Evolutionary conservation across 257 asterid genomes (phyloP), one percentile per base, ranked within the genome.

Genomic region (Leptodermis oblonga): DNA sequence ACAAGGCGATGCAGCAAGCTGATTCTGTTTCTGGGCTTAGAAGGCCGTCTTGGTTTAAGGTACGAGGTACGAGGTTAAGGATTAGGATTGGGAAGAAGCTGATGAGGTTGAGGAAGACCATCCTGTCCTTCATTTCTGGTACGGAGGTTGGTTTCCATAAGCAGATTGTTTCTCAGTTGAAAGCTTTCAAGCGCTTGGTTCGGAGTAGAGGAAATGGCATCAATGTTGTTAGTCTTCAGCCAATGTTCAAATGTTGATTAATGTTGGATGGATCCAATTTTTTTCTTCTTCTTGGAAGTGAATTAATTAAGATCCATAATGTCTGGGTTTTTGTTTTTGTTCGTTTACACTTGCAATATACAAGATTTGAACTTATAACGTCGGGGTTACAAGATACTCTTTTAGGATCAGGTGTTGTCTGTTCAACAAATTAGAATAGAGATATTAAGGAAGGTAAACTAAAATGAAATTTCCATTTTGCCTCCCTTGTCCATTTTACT

Each of bases 21-120:
- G 96, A 92, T 62, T 34, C 60, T 6, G 59, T 52, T 52, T 8
- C 43, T 62, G 9, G 74, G 56, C 13, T 15, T 10, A 78, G 83
- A 70, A 79, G 82, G 60, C 87, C 87, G 0, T 82, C 96, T 1
- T 87, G 91, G 91, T 20, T 86, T 72, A 81, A 83, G 56, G 92
- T 92, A 34, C 86, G 78, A 69, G 84, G 86, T 14, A 76, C 71
- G 18, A 89, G 76, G 73, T 48, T 89, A 82, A 91, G 83, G 80
- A 63, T 84, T 73, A 89, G 82, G 86, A 74, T 87, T 75, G 92
- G 95, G 1, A 83, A 67, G 80, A 84, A 83, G 55, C 71, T 88
- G 45, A 88, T 71, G 86, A 80, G 73, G 18, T 62, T 90, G 51
- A 86, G 81, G 26, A 88, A 71, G 76, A 80, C 83, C 52, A 76